Evolutionary conservation across 1,284 basidiomycete species (phyloP), one percentile per base, ranked within the genome.

Genomic region (Pseudozyma thailandica): DNA sequence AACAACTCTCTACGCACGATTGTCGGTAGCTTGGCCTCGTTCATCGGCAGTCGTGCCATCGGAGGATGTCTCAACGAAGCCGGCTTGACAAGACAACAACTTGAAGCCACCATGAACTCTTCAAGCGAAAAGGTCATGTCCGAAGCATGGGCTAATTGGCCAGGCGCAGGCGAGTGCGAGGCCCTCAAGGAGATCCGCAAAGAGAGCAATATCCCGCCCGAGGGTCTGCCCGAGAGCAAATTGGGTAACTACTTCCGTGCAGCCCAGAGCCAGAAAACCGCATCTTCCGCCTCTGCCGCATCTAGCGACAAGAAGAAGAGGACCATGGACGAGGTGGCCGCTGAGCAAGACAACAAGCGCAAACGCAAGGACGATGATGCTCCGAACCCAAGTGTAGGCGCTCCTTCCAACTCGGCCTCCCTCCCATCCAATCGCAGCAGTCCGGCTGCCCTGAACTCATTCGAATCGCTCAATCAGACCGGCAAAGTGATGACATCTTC

Each of bases 161-260:
- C 78, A 10, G 73, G 68, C n/a, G 71, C 72, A n/a, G 64, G 50
- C 25, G 73, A 75, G 35, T 75, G 72, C 44, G 71, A 79, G 23
- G 70, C 65, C 20, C 61, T 80, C 50, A 64, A 66, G 23, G 52
- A 79, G 31, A 68, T 78, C 21, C 70, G 78, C 25, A 57, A 68
- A 39, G 68, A 80, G 35, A 64, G 64, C 57, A 74, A 77, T 46
- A 75, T 80, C 18, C 78, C 78, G 4, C 37, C 58, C 15, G 78
- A 80, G 18, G 78, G 78, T 15, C 58, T 79, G 13, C 77, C 77
- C 10, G 78, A 80, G 23, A 73, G 63, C 63, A 68, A 68, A 47
- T 57, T 72, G 2, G 12, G 31, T 46, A 53, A 49, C 39, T 52
- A 50, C 47, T 53, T 58, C 10, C 61, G 68, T 13, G 61, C 60